phyloP scores from a whole-genome alignment of 2,329 filamentous ascomycete species.

The Calcarisporium arbuscula region DNA sequence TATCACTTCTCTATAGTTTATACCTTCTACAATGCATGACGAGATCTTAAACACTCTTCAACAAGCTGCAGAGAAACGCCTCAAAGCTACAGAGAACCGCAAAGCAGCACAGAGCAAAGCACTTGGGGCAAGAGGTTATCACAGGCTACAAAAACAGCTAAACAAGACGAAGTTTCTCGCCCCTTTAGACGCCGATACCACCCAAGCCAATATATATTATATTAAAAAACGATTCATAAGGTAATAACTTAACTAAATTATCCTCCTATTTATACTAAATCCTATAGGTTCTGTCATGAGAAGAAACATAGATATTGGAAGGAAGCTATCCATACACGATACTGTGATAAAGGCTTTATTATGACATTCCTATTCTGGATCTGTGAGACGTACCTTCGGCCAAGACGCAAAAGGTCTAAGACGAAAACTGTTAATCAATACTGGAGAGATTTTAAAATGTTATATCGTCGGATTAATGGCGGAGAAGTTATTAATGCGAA shows the following conservation, averaged over 20 bases:
- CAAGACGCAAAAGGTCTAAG: constrained; percentile 6
- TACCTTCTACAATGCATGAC: no score
- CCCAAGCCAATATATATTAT: constrained; percentile 16
- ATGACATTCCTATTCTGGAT: constrained; percentile 19
- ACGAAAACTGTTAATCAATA: constrained; percentile 15
- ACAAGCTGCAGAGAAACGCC: constrained; percentile 15
- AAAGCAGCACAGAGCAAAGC: constrained; percentile 11
- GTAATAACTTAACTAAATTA: constrained; percentile 8
- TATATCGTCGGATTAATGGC: constrained; percentile 13
- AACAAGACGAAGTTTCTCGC: constrained; percentile 13
- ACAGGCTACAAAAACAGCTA: constrained; percentile 9
- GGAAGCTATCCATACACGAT: constrained; percentile 10
- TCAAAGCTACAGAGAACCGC: constrained; percentile 7
- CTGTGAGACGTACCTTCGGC: constrained; percentile 13
- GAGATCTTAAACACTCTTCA: constrained; percentile 1
- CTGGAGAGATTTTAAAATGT: constrained; percentile 15
- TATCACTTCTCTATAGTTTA: constrained; percentile 1
- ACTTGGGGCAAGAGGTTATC: constrained; percentile 10
- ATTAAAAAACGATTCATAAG: constrained; percentile 15
- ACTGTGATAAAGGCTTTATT: constrained; percentile 16
- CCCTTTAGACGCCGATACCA: constrained; percentile 12
- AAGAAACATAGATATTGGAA: constrained; percentile 9
- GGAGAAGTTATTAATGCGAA: constrained; percentile 13
- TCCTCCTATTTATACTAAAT: neutral
- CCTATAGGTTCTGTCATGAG: constrained; percentile 5